Percentiles rank a stretch among this genome's conserved stretches.
These are phyloP conservation scores for Fomitopsis palustris DNA, from an alignment of 1,284 basidiomycete genomes.

Conservation along the genomic window DNA sequence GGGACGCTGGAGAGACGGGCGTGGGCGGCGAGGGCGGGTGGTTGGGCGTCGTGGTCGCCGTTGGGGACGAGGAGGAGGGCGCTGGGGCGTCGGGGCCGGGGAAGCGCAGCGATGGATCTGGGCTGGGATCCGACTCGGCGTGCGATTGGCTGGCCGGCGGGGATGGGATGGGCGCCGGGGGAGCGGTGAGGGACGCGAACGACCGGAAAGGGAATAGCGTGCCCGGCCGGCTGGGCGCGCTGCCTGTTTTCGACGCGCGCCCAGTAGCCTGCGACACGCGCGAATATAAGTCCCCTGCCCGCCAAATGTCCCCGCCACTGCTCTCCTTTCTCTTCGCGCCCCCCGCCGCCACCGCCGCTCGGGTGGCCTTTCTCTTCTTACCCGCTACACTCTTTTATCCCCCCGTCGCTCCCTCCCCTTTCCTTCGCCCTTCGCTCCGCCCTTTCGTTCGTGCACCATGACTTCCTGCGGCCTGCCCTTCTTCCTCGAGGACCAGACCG, in stretches of 20 bases:
- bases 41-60: background rate
- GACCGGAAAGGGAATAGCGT: background rate
- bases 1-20: background rate
- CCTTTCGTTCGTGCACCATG: constrained; percentile 23
- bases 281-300: background rate
- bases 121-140: background rate
- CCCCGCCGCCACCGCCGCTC: background rate
- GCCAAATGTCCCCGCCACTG: background rate
- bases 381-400: background rate
- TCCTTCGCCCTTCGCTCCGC: background rate
- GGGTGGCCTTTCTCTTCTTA: background rate
- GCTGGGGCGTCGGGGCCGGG: background rate
- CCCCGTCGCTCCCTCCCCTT: background rate
- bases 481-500: constrained; percentile 61
- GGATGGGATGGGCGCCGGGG: background rate
- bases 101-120: background rate
- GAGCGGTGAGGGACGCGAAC: background rate
- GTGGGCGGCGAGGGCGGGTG: background rate
- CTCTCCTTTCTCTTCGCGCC: background rate
- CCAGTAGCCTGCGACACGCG: background rate
- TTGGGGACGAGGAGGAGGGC: background rate
- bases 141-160: background rate
- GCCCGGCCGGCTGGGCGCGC: background rate
- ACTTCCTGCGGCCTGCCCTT: constrained; percentile 51
- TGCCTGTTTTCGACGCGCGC: background rate